phyloP scores from a whole-genome alignment of 352 stramenopile genomes.

The Globisporangium carolinianum region DNA sequence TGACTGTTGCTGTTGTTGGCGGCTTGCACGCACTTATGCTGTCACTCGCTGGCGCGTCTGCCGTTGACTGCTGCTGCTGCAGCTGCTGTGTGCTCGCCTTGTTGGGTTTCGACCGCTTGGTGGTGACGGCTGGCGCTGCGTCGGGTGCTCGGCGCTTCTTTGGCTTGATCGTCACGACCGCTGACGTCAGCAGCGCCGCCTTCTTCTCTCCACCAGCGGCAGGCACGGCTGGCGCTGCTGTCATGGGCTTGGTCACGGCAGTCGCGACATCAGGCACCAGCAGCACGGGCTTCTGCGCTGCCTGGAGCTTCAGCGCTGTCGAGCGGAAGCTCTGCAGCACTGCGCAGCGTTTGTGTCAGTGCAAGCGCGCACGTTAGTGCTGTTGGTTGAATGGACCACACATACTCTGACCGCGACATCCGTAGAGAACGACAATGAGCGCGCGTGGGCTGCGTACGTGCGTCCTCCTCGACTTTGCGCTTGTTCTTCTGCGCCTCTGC shows the following conservation, averaged over 20 bases:
- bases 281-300: conserved; percentile 26
- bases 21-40: background rate
- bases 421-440: too few species aligned
- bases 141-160: conserved; percentile 34
- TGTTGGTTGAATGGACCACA: too few species aligned
- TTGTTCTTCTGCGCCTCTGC: conserved; percentile 25
- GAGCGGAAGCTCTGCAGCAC: conserved; percentile 59
- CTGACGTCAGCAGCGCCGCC: conserved; percentile 6
- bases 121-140: conserved; percentile 2
- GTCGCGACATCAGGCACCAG: conserved; percentile 10
- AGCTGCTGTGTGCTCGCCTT: background rate
- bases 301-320: conserved; percentile 49
- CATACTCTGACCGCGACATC: too few species aligned
- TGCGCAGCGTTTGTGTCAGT: conserved; percentile 5
- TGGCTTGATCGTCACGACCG: conserved; percentile 36
- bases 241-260: conserved; percentile 1
- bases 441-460: conserved; percentile 18
- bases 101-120: background rate
- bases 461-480: conserved; percentile 25
- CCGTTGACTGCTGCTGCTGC: conserved; percentile 4
- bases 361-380: background rate
- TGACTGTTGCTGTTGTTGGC: too few species aligned
- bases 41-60: background rate
- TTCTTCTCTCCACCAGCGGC: conserved; percentile 6
- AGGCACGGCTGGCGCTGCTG: background rate